These are phyloP conservation scores for Inosperma sp. DNA, from an alignment of 768 basidiomycete species.

Conservation along the genomic window DNA sequence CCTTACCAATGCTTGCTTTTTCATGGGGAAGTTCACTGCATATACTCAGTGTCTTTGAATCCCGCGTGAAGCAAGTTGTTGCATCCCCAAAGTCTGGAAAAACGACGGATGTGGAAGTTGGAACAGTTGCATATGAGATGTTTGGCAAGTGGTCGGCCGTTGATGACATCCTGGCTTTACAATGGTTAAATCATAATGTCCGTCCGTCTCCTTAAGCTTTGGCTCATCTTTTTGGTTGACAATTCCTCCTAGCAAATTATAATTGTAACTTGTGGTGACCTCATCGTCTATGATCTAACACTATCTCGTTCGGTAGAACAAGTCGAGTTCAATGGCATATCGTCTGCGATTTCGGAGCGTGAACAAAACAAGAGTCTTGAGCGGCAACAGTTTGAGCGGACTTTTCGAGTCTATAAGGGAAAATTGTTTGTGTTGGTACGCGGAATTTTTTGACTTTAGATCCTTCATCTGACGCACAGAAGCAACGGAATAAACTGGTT, in stretches of 20 bases:
- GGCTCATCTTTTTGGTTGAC: conserved; percentile 6
- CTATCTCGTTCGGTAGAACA: conserved; percentile 57
- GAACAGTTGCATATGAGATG: conserved; percentile 60
- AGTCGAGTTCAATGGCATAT: conserved; percentile 51
- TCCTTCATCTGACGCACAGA: conserved; percentile 6
- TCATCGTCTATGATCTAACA: conserved; percentile 70
- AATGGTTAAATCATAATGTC: conserved; percentile 89
- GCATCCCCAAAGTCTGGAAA: conserved; percentile 58
- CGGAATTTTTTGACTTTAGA: background rate
- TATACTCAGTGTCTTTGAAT: conserved; percentile 64
- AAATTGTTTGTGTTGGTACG: conserved; percentile 88
- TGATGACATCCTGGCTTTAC: conserved; percentile 63
- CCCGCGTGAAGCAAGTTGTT: conserved; percentile 44
- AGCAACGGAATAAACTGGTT: conserved; percentile 59
- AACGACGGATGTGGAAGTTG: conserved; percentile 53
- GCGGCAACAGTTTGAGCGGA: conserved; percentile 53
- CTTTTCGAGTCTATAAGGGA: conserved; percentile 79
- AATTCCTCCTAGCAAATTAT: conserved; percentile 60
- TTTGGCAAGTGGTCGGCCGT: conserved; percentile 55
- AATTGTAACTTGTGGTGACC: conserved; percentile 47
- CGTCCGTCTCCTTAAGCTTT: conserved; percentile 36
- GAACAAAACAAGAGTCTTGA: conserved; percentile 44
- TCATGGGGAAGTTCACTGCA: conserved; percentile 74
- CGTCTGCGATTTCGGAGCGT: conserved; percentile 50
- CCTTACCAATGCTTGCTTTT: conserved; percentile 69